phyloP scores from a whole-genome alignment of 768 basidiomycete genomes.

The Hygrocybe coccinea region DNA sequence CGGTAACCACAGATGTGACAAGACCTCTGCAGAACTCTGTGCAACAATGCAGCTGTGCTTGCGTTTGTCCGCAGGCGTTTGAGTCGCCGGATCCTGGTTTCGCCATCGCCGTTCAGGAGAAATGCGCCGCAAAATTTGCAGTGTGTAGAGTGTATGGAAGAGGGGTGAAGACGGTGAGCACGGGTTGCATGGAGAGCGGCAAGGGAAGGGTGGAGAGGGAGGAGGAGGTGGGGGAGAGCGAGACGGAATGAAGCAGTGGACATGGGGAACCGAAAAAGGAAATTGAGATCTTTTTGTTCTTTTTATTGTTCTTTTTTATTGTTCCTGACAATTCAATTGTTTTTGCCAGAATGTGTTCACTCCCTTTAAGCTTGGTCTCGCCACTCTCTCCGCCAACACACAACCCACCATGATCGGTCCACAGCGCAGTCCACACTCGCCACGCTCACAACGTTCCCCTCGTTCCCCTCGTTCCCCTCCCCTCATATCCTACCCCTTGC shows the following conservation, averaged over 20 bases:
- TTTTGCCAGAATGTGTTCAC: neutral
- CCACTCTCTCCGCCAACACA: neutral
- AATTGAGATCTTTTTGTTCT: constrained; percentile 9
- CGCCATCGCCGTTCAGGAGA: constrained; percentile 38
- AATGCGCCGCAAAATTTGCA: constrained; percentile 55
- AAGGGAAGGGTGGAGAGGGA: constrained; percentile 49
- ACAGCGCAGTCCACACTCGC: constrained; percentile 4
- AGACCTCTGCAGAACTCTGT: constrained; percentile 21
- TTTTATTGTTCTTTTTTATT: neutral
- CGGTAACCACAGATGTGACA: constrained; percentile 31
- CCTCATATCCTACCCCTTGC: constrained; percentile 3
- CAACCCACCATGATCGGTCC: neutral
- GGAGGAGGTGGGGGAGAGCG: constrained; percentile 45
- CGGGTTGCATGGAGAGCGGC: constrained; percentile 58
- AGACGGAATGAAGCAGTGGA: constrained; percentile 43
- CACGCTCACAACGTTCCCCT: constrained; percentile 2
- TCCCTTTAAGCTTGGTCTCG: neutral
- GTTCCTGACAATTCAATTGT: neutral
- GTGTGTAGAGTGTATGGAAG: constrained; percentile 14
- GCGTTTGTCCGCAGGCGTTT: constrained; percentile 3
- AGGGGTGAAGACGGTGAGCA: constrained; percentile 25
- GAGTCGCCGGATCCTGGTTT: constrained; percentile 32
- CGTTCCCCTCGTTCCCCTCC: neutral
- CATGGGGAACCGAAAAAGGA: constrained; percentile 6
- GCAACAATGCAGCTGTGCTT: neutral